Evolutionary conservation across 176 grass and related monocot species (phyloP).

Genomic region (Lolium multiflorum): DNA sequence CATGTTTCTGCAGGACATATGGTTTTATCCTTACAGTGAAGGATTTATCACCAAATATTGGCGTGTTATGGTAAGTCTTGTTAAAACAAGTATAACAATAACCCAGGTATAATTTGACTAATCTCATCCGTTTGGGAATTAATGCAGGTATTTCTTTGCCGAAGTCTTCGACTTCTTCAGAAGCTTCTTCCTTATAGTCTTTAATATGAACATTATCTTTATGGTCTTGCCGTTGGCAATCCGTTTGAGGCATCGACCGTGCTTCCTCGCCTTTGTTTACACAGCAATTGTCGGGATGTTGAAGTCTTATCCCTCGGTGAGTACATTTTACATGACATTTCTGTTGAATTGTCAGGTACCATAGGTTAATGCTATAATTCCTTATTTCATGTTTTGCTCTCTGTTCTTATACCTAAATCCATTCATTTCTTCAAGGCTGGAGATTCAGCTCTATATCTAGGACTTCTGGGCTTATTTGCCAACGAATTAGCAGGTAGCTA

Average conservation of each 20-base stretch:
- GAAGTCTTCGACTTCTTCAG: constrained; percentile 97
- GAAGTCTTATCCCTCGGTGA: constrained; percentile 97
- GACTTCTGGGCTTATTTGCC: constrained; percentile 90
- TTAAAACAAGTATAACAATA: neutral
- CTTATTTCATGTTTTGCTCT: constrained; percentile 1
- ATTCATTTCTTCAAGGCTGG: constrained; percentile 63
- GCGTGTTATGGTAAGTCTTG: constrained; percentile 31
- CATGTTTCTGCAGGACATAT: constrained; percentile 21
- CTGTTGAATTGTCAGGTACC: neutral
- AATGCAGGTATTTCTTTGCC: constrained; percentile 98
- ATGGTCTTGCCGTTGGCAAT: constrained; percentile 91
- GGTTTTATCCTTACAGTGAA: constrained; percentile 33
- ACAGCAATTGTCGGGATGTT: constrained; percentile 72
- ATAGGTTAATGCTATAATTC: neutral
- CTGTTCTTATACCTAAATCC: constrained; percentile 23
- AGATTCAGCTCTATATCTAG: constrained; percentile 93
- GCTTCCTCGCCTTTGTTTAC: constrained; percentile 95
- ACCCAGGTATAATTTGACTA: constrained; percentile 24
- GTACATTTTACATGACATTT: constrained; percentile 46
- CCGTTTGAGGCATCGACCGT: constrained; percentile 78
- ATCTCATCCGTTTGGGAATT: constrained; percentile 46
- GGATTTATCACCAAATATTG: constrained; percentile 36
- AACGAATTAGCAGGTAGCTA: constrained; percentile 84
- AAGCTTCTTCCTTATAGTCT: constrained; percentile 94
- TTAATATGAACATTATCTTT: constrained; percentile 94